Conservation (phyloP, 2,329 filamentous ascomycete genomes). For the Corynespora cassiicola region DNA sequence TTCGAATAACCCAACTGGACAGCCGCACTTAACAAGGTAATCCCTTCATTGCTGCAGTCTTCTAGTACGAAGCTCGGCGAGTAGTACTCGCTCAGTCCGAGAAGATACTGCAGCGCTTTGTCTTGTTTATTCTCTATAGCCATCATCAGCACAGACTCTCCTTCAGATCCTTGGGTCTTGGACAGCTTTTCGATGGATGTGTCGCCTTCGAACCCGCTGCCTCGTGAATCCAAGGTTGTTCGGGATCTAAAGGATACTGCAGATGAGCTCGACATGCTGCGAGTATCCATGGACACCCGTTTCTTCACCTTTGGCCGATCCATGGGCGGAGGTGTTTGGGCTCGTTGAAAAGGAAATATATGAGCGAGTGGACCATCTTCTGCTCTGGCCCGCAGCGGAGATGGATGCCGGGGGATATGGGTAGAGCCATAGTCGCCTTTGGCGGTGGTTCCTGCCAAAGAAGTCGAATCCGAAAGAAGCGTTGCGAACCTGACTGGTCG, state of each 20-base stretch:
- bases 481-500: slow-evolving; percentile 41
- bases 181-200: slow-evolving; percentile 80
- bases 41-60: slow-evolving; percentile 88
- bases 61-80: slow-evolving; percentile 73
- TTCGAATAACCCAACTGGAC: slow-evolving; percentile 82
- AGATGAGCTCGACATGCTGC: slow-evolving; percentile 87
- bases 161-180: slow-evolving; percentile 72
- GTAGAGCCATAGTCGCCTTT: slow-evolving; percentile 39
- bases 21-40: slow-evolving; percentile 86
- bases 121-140: slow-evolving; percentile 66
- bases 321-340: slow-evolving; percentile 54
- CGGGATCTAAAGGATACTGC: slow-evolving; percentile 82
- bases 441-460: slow-evolving; percentile 31
- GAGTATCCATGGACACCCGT: slow-evolving; percentile 83
- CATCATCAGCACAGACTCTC: slow-evolving; percentile 78
- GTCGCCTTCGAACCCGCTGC: slow-evolving; percentile 82
- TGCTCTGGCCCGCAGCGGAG: slow-evolving; percentile 19
- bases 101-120: slow-evolving; percentile 77
- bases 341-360: slow-evolving; percentile 88
- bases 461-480: slow-evolving; percentile 34
- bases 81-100: slow-evolving; percentile 80
- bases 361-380: slow-evolving; percentile 68
- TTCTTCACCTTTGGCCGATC: slow-evolving; percentile 69
- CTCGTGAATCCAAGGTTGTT: slow-evolving; percentile 68
- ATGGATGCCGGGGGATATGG: slow-evolving; percentile 26